A percentile compares a stretch with the other conserved stretches of the same genome.
These are phyloP conservation scores for Ascochyta koolunga DNA, from an alignment of 2,329 filamentous ascomycete genomes.

Conservation along the genomic window DNA sequence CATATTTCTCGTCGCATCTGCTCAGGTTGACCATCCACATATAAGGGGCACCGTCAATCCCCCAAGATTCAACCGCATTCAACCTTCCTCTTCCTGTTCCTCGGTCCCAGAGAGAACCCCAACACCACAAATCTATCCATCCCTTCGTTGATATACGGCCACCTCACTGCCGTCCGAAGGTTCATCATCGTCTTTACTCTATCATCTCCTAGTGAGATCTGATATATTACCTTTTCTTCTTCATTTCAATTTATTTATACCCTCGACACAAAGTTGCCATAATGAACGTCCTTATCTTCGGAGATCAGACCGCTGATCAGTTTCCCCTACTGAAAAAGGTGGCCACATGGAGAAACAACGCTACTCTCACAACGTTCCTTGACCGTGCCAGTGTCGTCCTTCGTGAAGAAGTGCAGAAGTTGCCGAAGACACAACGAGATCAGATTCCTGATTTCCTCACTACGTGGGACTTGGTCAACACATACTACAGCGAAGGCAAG, in stretches of 20 bases:
- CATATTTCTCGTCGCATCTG: conserved; percentile 33
- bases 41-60: conserved; percentile 45
- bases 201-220: conserved; percentile 10
- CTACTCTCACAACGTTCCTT: conserved; percentile 67
- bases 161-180: conserved; percentile 15
- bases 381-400: conserved; percentile 64
- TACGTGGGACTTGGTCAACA: conserved; percentile 68
- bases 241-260: conserved; percentile 32
- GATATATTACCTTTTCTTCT: conserved; percentile 8
- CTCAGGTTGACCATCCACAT: conserved; percentile 38
- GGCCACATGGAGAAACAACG: conserved; percentile 57
- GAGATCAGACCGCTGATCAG: conserved; percentile 73
- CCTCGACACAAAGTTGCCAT: conserved; percentile 27
- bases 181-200: not conserved
- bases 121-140: conserved; percentile 12
- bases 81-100: conserved; percentile 33
- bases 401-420: conserved; percentile 63
- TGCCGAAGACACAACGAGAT: conserved; percentile 63
- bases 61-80: conserved; percentile 25
- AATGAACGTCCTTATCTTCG: conserved; percentile 66
- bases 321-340: conserved; percentile 64
- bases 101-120: conserved; percentile 25
- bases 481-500: conserved; percentile 62
- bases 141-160: conserved; percentile 20
- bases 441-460: conserved; percentile 67